phyloP scores from a whole-genome alignment of 2,329 filamentous ascomycete genomes.

The Fusarium fujikuroi region DNA sequence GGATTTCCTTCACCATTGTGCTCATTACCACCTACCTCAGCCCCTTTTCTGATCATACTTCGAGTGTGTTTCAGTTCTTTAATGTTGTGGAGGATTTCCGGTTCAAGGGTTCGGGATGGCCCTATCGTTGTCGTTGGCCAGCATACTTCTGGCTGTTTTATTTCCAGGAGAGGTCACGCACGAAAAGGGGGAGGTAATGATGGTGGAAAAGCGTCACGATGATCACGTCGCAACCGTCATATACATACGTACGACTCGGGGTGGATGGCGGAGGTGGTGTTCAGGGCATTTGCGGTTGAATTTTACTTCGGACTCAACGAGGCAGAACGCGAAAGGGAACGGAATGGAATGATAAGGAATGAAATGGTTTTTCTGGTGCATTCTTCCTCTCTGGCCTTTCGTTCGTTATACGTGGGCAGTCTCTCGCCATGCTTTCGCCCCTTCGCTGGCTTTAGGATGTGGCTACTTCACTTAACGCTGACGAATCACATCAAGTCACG shows the following conservation, averaged over 20 bases:
- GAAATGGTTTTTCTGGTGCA: slow-evolving; percentile 10
- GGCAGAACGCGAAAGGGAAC: slow-evolving; percentile 28
- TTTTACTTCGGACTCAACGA: slow-evolving; percentile 30
- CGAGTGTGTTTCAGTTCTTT: slow-evolving; percentile 45
- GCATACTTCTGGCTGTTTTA: slow-evolving; percentile 38
- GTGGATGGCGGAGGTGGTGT: slow-evolving; percentile 31
- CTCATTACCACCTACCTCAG: slow-evolving; percentile 44
- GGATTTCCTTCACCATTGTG: slow-evolving; percentile 47
- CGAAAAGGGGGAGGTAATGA: slow-evolving; percentile 27
- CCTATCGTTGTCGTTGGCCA: slow-evolving; percentile 26
- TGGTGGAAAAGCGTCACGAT: slow-evolving; percentile 25
- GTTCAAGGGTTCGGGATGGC: slow-evolving; percentile 32
- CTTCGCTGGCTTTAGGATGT: slow-evolving; percentile 41
- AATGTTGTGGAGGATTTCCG: slow-evolving; percentile 45
- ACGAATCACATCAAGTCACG: slow-evolving; percentile 9
- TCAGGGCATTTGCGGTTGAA: slow-evolving; percentile 29
- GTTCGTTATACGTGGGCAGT: slow-evolving; percentile 20
- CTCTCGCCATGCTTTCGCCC: slow-evolving; percentile 32
- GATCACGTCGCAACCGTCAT: slow-evolving; percentile 20
- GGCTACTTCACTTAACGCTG: slow-evolving; percentile 5
- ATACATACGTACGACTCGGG: slow-evolving; percentile 28
- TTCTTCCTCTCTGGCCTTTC: slow-evolving; percentile 31
- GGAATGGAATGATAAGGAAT: slow-evolving; percentile 7
- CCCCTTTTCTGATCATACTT: slow-evolving; percentile 39
- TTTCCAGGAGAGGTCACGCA: slow-evolving; percentile 19